Evolutionary conservation across 805 yeast species (phyloP), one percentile per base, ranked within the genome.

Genomic region (Metschnikowia arizonensis): DNA sequence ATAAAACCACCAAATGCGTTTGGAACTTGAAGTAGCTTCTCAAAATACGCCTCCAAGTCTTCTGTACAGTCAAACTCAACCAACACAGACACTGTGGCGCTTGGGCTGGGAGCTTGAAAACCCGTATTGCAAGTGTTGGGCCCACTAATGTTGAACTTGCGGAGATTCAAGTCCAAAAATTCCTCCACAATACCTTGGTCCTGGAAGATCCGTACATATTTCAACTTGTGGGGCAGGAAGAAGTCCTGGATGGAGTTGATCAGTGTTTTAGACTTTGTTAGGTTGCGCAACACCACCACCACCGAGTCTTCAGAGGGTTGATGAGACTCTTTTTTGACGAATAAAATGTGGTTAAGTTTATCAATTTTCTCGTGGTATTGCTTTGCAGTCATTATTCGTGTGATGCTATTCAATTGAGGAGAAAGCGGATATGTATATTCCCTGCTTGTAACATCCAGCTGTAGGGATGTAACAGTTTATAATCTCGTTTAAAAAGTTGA

Each of bases 241-340:
- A 30, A 39, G 33, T 29, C 18, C 33, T 23, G 42, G 21, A 39
- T 31, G 21, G 42, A 39, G 19, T 31, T 15, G 23, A 39, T 39
- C 42, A 39, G 42, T 5, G 42, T 31, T 11, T 31, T 39, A n/a
- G 42, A 30, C 42, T 39, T 39, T 14, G 10, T 5, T 11, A 39
- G 34, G 14, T 39, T 25, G 15, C 42, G 42, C 21, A 39, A 29
- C 12, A 39, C 34, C 21, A 38, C 34, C 21, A 38, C 34, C 18
- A 39, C 21, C 9, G 34, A 19, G 28, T 23, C 29, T 31, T 23
- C 35, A 6, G 42, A 14, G 9, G 34, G 14, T 5, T 24, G 29
- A 11, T 18, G 40, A 10, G 17, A 4, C 17, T 37, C 40, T 18
- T 37, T 23, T n/a, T 19, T 18, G n/a, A 12, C 7, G 29, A 39